Conservation (phyloP, 2,329 filamentous ascomycete species). For the Pseudopithomyces maydicus region DNA sequence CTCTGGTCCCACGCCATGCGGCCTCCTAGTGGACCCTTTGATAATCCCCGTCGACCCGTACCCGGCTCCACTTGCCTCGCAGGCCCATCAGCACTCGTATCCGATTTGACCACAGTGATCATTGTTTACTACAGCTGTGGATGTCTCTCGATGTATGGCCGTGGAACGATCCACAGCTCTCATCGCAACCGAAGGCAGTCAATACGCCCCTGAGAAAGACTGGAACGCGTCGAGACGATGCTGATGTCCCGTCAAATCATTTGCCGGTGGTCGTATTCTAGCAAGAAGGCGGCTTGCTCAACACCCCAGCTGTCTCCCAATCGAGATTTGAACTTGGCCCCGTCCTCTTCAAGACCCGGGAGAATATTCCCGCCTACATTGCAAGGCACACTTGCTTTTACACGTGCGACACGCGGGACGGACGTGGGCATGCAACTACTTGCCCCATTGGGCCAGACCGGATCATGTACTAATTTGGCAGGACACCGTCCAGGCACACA, state of each 20-base stretch:
- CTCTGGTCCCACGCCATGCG: background rate
- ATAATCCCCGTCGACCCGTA: background rate
- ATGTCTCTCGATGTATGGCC: background rate
- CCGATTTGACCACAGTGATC: background rate
- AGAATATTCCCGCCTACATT: constrained; percentile 1
- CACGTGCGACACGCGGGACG: background rate
- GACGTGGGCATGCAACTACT: background rate
- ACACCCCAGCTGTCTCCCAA: background rate
- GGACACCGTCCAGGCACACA: background rate
- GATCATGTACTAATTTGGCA: background rate
- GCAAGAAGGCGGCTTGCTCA: background rate
- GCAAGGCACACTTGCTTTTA: background rate
- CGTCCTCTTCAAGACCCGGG: background rate
- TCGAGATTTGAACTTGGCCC: background rate
- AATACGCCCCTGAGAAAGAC: background rate
- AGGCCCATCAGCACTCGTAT: constrained; percentile 2
- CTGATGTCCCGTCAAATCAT: no score
- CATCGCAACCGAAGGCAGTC: background rate
- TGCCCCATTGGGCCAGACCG: background rate
- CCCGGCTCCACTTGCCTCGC: background rate
- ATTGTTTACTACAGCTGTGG: background rate
- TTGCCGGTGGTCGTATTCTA: no score
- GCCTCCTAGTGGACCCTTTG: background rate
- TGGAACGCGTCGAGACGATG: no score
- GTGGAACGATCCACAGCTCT: background rate